Conservation (phyloP, 345 rosid species). For the Anacardium occidentale region DNA sequence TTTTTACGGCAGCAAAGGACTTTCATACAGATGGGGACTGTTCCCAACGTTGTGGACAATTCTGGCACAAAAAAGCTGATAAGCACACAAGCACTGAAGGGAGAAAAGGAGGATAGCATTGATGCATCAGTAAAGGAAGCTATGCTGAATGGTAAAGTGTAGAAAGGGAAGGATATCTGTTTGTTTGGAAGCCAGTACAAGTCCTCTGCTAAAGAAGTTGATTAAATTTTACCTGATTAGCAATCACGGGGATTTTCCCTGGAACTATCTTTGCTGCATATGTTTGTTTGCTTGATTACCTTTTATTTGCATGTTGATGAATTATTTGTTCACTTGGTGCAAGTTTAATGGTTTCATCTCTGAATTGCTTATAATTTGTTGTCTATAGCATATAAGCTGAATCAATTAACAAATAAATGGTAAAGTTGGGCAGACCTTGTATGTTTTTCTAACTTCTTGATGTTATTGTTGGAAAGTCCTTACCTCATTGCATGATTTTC, state of each 20-base stretch:
- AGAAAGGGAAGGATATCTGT: conserved; percentile 78
- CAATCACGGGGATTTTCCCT: not conserved
- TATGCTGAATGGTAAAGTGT: conserved; percentile 82
- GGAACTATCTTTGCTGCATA: no score
- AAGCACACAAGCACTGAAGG: conserved; percentile 82
- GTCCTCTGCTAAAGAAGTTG: not conserved
- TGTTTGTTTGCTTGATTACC: no score
- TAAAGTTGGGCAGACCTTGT: not conserved
- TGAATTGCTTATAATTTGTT: not conserved
- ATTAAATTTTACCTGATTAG: not conserved
- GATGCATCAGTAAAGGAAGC: conserved; percentile 93
- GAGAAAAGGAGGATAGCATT: conserved; percentile 78
- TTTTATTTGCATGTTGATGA: no score
- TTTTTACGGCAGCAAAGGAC: conserved; percentile 62
- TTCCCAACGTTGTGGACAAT: conserved; percentile 85
- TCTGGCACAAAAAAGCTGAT: conserved; percentile 87
- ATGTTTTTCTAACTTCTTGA: not conserved
- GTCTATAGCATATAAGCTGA: not conserved
- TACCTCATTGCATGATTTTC: not conserved
- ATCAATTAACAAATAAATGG: not conserved
- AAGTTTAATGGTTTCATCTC: not conserved
- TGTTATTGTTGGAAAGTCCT: not conserved
- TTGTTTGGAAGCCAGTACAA: not conserved
- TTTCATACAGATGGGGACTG: conserved; percentile 87
- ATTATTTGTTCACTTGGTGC: not conserved